phyloP scores from a whole-genome alignment of 768 basidiomycete species.

The Amanita pallidorosea region DNA sequence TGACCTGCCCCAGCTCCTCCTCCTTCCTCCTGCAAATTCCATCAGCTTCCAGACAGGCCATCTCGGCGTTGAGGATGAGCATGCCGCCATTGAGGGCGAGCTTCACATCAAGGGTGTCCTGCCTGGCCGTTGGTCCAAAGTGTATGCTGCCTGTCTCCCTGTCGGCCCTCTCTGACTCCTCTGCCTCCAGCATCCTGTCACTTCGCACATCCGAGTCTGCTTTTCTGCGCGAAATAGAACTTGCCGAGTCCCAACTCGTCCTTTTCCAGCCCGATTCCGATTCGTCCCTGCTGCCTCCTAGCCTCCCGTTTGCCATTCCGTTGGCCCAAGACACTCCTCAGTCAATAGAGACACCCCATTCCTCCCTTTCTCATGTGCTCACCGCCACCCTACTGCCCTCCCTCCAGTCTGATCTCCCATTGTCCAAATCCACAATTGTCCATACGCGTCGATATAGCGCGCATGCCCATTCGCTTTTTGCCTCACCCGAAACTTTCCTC shows the following conservation, averaged over 20 bases:
- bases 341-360: constrained; percentile 67
- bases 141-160: constrained; percentile 31
- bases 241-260: constrained; percentile 44
- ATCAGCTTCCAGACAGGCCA: constrained; percentile 81
- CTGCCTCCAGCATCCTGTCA: constrained; percentile 42
- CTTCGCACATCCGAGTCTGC: constrained; percentile 59
- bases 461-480: constrained; percentile 42
- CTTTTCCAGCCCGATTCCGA: constrained; percentile 33
- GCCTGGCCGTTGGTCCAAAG: constrained; percentile 46
- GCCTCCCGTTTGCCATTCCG: constrained; percentile 75
- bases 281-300: constrained; percentile 37
- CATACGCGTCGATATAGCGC: constrained; percentile 70
- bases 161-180: constrained; percentile 6
- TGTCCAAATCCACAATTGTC: constrained; percentile 51
- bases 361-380: constrained; percentile 60
- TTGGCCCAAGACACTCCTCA: constrained; percentile 74
- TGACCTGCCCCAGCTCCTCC: constrained; percentile 52
- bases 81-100: constrained; percentile 79
- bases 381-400: constrained; percentile 53
- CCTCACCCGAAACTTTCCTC: constrained; percentile 47
- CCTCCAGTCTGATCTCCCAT: constrained; percentile 22
- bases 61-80: constrained; percentile 75
- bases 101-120: constrained; percentile 71
- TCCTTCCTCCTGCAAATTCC: constrained; percentile 59
- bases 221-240: constrained; percentile 54